Percentiles rank a stretch among this genome's conserved stretches.
phyloP scores from a whole-genome alignment of 306 rosid genomes.

The Lathyrus tuberosus region DNA sequence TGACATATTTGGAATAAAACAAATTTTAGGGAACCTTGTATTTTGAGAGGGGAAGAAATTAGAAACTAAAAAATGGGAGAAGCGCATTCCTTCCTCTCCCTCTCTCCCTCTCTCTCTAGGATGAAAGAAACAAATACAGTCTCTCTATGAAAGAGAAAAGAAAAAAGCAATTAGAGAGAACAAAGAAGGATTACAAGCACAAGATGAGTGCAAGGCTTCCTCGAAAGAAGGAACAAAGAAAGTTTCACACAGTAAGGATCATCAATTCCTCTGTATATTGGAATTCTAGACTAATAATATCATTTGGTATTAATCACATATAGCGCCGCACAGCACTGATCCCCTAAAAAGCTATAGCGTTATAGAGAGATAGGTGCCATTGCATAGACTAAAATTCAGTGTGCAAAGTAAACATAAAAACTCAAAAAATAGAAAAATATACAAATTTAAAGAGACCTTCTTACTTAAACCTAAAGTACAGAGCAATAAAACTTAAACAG shows the following conservation, averaged over 20 bases:
- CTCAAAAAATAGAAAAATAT: too few relatives aligned
- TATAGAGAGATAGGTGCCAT: too few relatives aligned
- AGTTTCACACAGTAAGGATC: background rate
- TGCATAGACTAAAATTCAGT: too few relatives aligned
- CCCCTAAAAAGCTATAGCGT: too few relatives aligned
- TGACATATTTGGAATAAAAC: background rate
- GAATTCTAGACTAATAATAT: background rate
- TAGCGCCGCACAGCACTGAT: too few relatives aligned
- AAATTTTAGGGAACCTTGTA: too few relatives aligned
- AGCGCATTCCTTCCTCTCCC: background rate
- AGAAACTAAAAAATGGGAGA: conserved; percentile 13
- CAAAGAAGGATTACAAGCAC: conserved; percentile 1
- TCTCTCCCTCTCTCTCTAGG: background rate
- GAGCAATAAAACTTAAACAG: too few relatives aligned
- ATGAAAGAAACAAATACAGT: conserved; percentile 4
- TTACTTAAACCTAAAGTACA: too few relatives aligned
- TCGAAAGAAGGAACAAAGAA: background rate
- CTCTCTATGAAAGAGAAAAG: conserved; percentile 3
- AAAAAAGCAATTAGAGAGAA: background rate
- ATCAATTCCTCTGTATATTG: background rate
- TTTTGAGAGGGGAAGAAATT: background rate
- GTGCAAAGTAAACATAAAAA: too few relatives aligned
- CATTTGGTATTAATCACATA: background rate
- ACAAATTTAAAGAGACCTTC: too few relatives aligned
- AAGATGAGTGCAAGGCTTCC: background rate